Percentiles rank a stretch among this genome's conserved stretches.
These are phyloP conservation scores for Irpex sp. DNA, from an alignment of 1,284 basidiomycete species.

Conservation along the genomic window DNA sequence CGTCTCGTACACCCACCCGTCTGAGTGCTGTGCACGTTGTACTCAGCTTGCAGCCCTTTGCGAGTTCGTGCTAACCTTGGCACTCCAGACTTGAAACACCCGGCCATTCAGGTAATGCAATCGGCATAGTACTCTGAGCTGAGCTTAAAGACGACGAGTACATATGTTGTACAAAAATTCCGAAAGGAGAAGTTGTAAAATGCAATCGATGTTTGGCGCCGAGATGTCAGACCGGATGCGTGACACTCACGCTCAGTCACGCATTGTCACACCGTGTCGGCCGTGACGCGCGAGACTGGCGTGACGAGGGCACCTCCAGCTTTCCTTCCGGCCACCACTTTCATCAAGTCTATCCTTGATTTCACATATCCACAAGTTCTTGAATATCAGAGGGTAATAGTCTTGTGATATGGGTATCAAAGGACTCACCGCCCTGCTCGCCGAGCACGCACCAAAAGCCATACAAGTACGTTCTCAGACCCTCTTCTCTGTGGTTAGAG, in stretches of 20 bases:
- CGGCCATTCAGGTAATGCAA: no score
- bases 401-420: constrained; percentile 76
- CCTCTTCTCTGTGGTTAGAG: neutral
- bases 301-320: neutral
- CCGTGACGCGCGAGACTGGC: neutral
- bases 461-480: constrained; percentile 47
- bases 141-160: no score
- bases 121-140: no score
- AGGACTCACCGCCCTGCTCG: constrained; percentile 88
- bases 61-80: no score
- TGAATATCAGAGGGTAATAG: neutral
- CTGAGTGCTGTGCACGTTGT: no score
- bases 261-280: neutral
- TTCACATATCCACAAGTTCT: neutral
- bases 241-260: neutral
- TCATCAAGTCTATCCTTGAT: neutral
- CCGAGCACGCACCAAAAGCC: constrained; percentile 84
- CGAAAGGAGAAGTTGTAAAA: no score
- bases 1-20: no score
- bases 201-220: no score
- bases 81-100: no score
- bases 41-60: no score
- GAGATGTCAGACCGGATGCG: no score
- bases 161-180: no score
- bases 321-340: neutral